Evolutionary conservation across 257 asterid species (phyloP).

Genomic region (Solanum stenotomum): DNA sequence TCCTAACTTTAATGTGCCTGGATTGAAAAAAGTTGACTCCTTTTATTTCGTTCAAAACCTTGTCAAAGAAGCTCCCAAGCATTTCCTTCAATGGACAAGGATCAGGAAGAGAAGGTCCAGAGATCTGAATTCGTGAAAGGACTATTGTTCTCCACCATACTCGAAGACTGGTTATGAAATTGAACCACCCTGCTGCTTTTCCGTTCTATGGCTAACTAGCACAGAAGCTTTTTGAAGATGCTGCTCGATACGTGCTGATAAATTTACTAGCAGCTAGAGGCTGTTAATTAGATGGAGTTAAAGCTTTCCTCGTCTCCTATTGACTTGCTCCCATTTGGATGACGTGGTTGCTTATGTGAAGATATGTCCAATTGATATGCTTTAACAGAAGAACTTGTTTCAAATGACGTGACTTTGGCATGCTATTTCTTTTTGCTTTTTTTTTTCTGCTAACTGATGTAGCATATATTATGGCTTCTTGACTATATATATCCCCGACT

Average conservation of each 20-base stretch:
- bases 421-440: neutral
- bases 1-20: neutral
- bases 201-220: neutral
- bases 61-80: constrained; percentile 6
- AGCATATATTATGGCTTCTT: neutral
- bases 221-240: neutral
- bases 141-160: constrained; percentile 22
- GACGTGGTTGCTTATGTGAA: neutral
- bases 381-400: neutral
- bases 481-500: neutral
- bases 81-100: constrained; percentile 8
- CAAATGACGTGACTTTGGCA: neutral
- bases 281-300: neutral
- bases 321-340: neutral
- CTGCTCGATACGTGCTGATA: neutral
- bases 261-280: neutral
- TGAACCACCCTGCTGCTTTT: neutral
- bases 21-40: neutral
- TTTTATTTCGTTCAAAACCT: neutral
- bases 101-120: constrained; percentile 20
- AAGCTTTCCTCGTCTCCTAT: neutral
- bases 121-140: constrained; percentile 20
- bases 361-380: neutral
- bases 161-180: constrained; percentile 11
- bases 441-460: neutral